Conservation (phyloP, 139 green algal species). For the Coelastrella sp. region DNA sequence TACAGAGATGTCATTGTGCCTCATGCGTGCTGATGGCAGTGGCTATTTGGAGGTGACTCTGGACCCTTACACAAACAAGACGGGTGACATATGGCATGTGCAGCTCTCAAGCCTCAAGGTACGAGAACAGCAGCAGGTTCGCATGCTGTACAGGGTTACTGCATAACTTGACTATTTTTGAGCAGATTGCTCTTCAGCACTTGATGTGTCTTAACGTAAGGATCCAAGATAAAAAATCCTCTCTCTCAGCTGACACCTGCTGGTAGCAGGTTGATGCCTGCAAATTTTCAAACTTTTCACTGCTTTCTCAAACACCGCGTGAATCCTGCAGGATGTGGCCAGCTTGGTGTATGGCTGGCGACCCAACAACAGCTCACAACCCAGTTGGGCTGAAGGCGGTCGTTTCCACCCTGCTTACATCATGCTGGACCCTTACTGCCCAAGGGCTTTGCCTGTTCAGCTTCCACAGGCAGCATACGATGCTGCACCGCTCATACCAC, state of each 20-base stretch:
- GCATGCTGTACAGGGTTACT: too few relatives aligned
- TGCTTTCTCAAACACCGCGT: too few relatives aligned
- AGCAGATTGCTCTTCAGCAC: too few relatives aligned
- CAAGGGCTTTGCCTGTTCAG: conserved; percentile 53
- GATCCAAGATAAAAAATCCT: too few relatives aligned
- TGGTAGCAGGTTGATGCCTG: too few relatives aligned
- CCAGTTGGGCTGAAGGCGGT: conserved; percentile 21
- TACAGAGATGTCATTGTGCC: conserved; percentile 65
- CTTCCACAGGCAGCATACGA: conserved; percentile 62
- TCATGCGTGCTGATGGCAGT: conserved; percentile 49
- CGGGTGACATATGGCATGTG: conserved; percentile 67
- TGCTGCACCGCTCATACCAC: conserved; percentile 54
- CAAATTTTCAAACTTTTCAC: too few relatives aligned
- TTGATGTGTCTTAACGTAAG: too few relatives aligned
- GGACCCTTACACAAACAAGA: conserved; percentile 63
- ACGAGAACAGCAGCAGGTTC: conserved; percentile 72
- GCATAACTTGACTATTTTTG: too few relatives aligned
- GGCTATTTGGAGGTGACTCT: conserved; percentile 66
- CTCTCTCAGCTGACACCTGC: too few relatives aligned
- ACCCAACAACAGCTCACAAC: neutral
- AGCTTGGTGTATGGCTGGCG: conserved; percentile 43
- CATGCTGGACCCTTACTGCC: conserved; percentile 70
- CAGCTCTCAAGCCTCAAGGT: conserved; percentile 55
- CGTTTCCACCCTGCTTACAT: conserved; percentile 53
- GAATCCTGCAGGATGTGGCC: conserved; percentile 24